Base-by-base conservation (phyloP, 352 stramenopile species). In the Pythium aphanidermatum region DNA sequence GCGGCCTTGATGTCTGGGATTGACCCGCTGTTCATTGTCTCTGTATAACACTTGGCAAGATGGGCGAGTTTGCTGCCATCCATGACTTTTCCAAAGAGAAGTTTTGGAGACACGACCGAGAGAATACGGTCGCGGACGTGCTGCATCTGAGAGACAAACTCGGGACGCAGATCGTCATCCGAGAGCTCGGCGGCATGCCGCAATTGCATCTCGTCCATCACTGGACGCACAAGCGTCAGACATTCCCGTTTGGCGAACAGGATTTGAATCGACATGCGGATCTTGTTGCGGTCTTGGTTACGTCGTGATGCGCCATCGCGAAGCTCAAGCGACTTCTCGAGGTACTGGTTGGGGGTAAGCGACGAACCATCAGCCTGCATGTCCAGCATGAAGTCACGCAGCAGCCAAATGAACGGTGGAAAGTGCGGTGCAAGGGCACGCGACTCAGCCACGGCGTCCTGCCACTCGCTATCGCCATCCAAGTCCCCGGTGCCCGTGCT, bases 1-100 rank as follows among this genome's bases (percentile, higher is more conserved):
- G 78, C 81, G 27, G 78, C 76, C 43, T 86, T 87, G 26, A 92
- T 90, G 42, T 89, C 74, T n/a, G 81, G 78, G 5, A 92, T 61
- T 2, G 70, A 62, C 3, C 78, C 78, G 44, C 65, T 89, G 36
- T 83, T 92, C 67, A 92, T 83, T 4, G 78, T 89, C 12, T 77
- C 61, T 0, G 74, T 83, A 45, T 92, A 92, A 49, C 74, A 86
- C 16, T 51, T 58, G 13, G 66, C 74, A 27, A 92, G 54, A 24
- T 84, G 58, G 4, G 72, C 72, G 4, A 92, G 54, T 50, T 89
- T 75, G 10, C 48, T 46, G 7, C 78, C 81, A 41, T 88, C 63
- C 33, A 92, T 58, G 10, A 64, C 55, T 46, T 86, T 83, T 16
- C 76, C 75, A 13, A 86, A 62, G 12, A 92, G 42, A n/a, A 69